Base-by-base conservation (phyloP, 2,329 filamentous ascomycete genomes). In the Ascosphaera acerosa region DNA sequence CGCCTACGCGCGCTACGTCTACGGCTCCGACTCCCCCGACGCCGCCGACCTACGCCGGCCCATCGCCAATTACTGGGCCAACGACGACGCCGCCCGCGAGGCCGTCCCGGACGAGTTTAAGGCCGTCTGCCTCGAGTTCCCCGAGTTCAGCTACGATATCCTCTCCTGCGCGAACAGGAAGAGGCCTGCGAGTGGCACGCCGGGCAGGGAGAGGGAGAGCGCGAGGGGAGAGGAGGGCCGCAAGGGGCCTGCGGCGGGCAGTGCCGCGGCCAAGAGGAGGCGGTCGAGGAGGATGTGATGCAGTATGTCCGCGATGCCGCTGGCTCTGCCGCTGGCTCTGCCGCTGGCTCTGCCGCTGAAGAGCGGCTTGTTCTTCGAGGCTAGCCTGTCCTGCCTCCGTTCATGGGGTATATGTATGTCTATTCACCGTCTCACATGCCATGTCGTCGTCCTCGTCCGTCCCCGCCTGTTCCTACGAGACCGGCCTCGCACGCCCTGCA, bases 91-190 rank as follows among this genome's bases (percentile, higher is more conserved):
- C 9, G 58, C 91, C 38, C 73, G 82, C 12, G 64, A 82, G 51
- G 78, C 90, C 52, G 78, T 81, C 22, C 78, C 89, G 52, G 64
- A 67, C 4, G 77, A 89, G 53, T 91, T 91, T 64, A 70, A 72
- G 49, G 52, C 63, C 29, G 67, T 91, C 52, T 91, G 82, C 55
- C 56, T 91, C 48, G 76, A 91, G 54, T 81, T 72, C 48, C 82
- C 82, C 12, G 75, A 89, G 47, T 92, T 92, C 48, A 76, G 76
- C 45, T 92, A 82, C 57, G 82, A 92, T 51, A 76, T 94, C 34
- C 66, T 92, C 36, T 81, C 69, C 15, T 58, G 15, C 41, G 59
- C 20, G 55, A 59, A 37, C 47, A 51, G 23, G 54, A 51, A 36
- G 54, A 59, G 36, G 36, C 38, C 36, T 40, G 37, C 38, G 22